phyloP scores from a whole-genome alignment of 2,329 filamentous ascomycete species.

The Fusarium equiseti region DNA sequence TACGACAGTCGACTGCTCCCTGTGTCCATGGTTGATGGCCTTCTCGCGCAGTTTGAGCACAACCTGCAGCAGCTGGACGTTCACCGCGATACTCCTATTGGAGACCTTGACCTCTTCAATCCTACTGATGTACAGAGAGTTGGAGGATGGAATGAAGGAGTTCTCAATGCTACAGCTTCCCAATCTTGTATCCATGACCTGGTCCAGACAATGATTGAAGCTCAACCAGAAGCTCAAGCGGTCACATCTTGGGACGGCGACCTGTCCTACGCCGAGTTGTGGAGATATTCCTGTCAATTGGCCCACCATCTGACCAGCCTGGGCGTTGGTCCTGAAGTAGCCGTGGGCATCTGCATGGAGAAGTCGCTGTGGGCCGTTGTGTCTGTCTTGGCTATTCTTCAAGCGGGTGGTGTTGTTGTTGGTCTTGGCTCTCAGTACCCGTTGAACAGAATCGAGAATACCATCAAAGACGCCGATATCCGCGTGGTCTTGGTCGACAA shows the following conservation, averaged over 20 bases:
- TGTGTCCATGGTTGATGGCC: too few relatives aligned
- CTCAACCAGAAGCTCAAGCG: neutral
- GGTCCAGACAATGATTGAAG: neutral
- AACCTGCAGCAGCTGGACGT: too few relatives aligned
- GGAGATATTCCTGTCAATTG: neutral
- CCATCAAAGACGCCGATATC: too few relatives aligned
- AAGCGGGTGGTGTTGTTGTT: neutral
- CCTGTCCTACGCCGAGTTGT: neutral
- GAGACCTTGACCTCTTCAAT: too few relatives aligned
- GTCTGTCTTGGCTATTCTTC: neutral
- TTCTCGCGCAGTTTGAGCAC: too few relatives aligned
- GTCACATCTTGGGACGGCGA: conserved; percentile 2
- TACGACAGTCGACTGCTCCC: too few relatives aligned
- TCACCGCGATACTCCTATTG: too few relatives aligned
- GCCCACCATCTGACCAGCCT: conserved; percentile 4
- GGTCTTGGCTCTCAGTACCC: neutral
- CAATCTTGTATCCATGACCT: neutral
- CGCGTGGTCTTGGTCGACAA: too few relatives aligned
- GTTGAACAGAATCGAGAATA: neutral
- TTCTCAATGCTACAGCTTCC: too few relatives aligned
- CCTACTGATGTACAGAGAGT: too few relatives aligned
- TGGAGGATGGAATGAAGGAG: too few relatives aligned
- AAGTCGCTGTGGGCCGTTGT: neutral
- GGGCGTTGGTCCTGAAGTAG: neutral
- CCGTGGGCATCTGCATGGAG: neutral